Evolutionary conservation across 1,139 yeast species (phyloP).

Genomic region (Fermentozyma sake): DNA sequence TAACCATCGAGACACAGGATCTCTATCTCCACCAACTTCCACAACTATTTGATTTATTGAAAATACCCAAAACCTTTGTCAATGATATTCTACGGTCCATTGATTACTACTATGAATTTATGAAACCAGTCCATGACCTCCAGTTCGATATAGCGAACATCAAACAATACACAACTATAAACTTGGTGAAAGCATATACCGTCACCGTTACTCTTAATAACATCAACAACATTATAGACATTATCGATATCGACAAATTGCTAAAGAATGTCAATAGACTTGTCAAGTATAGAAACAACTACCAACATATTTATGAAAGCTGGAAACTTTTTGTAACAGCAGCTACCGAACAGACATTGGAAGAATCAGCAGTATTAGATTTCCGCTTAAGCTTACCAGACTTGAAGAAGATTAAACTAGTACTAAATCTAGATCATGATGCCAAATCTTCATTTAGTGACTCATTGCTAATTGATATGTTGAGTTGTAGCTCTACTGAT

Average conservation of each 20-base stretch:
- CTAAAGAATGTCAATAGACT: constrained; percentile 24
- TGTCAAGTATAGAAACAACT: constrained; percentile 31
- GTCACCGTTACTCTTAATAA: constrained; percentile 18
- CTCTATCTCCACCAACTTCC: constrained; percentile 26
- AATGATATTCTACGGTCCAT: constrained; percentile 29
- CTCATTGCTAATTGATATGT: constrained; percentile 40
- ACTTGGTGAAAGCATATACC: constrained; percentile 28
- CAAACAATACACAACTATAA: constrained; percentile 23
- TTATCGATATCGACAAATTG: constrained; percentile 41
- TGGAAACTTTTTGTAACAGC: constrained; percentile 35
- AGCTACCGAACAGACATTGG: constrained; percentile 8
- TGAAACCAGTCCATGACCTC: constrained; percentile 9
- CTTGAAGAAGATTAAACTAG: constrained; percentile 26
- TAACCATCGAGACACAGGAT: constrained; percentile 24
- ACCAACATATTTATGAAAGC: constrained; percentile 23
- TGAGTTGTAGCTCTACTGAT: constrained; percentile 33
- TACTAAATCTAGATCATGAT: constrained; percentile 21
- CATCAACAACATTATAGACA: constrained; percentile 27
- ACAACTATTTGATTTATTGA: constrained; percentile 18
- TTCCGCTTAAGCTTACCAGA: constrained; percentile 29
- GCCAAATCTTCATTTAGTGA: constrained; percentile 21
- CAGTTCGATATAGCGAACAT: constrained; percentile 10
- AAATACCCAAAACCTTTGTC: constrained; percentile 31
- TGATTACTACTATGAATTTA: constrained; percentile 32
- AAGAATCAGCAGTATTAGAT: constrained; percentile 6